Conservation (phyloP, 768 basidiomycete species). For the Mycena sanguinolenta region DNA sequence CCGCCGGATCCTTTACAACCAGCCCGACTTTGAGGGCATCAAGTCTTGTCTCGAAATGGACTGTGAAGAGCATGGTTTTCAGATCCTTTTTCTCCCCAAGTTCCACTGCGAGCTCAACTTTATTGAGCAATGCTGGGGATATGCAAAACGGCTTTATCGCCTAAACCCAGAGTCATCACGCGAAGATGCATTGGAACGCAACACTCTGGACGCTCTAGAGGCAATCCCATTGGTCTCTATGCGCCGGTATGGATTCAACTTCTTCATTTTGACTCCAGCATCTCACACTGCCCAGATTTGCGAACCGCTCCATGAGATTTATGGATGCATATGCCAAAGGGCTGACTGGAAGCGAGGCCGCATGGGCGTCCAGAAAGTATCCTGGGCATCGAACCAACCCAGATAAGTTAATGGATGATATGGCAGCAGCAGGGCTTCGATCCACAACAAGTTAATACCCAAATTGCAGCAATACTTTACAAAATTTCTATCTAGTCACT, state of each 20-base stretch:
- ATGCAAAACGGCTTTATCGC: conserved; percentile 12
- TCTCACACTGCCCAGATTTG: conserved; percentile 3
- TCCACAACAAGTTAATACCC: too few relatives aligned
- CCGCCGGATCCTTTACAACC: conserved; percentile 10
- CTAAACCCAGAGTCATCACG: conserved; percentile 12
- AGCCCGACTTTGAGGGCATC: conserved; percentile 47
- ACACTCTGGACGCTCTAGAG: conserved; percentile 41
- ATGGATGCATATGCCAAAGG: neutral
- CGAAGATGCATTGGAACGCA: conserved; percentile 43
- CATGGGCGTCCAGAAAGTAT: conserved; percentile 7
- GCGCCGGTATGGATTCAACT: neutral
- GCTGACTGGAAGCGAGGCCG: neutral
- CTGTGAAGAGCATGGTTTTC: conserved; percentile 39
- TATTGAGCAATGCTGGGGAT: conserved; percentile 25
- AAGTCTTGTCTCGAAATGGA: conserved; percentile 41
- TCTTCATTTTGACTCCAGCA: neutral
- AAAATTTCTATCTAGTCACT: too few relatives aligned
- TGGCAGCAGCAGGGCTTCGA: neutral
- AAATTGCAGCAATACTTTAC: too few relatives aligned
- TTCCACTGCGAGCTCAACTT: conserved; percentile 21
- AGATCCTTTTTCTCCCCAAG: conserved; percentile 22
- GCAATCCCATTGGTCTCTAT: conserved; percentile 33
- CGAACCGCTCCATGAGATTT: neutral
- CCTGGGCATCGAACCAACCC: conserved; percentile 5
- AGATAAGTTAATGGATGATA: neutral